phyloP scores from a whole-genome alignment of 2,329 filamentous ascomycete species.

The Phyllosticta citribraziliensis region DNA sequence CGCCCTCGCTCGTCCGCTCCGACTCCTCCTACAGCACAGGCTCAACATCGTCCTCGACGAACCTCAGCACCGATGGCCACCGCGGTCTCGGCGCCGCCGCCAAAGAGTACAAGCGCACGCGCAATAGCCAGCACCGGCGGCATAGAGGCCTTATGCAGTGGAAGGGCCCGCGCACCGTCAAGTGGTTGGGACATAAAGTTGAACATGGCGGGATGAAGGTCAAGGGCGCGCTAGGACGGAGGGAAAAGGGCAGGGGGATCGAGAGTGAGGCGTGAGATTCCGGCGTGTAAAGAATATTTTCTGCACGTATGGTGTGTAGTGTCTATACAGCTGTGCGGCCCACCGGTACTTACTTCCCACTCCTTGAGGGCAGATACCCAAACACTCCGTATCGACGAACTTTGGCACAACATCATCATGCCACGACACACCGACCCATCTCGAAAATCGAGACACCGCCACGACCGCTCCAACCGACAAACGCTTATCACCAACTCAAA shows the following conservation, averaged over 20 bases:
- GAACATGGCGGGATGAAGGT: constrained; percentile 39
- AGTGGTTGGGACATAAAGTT: constrained; percentile 52
- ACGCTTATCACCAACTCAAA: too few species aligned
- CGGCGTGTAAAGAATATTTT: too few species aligned
- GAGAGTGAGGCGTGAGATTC: constrained; percentile 55
- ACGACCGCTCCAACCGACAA: too few species aligned
- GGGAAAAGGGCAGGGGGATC: constrained; percentile 48
- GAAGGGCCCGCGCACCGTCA: constrained; percentile 45
- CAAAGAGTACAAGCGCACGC: constrained; percentile 51
- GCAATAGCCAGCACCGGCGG: constrained; percentile 52
- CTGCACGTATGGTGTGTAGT: too few species aligned
- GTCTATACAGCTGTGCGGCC: too few species aligned
- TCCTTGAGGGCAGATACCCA: too few species aligned
- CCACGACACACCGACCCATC: too few species aligned
- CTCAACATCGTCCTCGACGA: not conserved
- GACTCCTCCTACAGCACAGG: not conserved
- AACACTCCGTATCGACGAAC: too few species aligned
- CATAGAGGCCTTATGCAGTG: constrained; percentile 68
- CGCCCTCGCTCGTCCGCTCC: not conserved
- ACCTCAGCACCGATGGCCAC: constrained; percentile 23
- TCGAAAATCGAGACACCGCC: too few species aligned
- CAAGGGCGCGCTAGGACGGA: constrained; percentile 44
- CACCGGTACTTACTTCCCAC: too few species aligned
- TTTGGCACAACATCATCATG: too few species aligned
- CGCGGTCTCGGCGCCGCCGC: constrained; percentile 42